phyloP scores from a whole-genome alignment of 176 grass and related monocot species.

The Ensete ventricosum region DNA sequence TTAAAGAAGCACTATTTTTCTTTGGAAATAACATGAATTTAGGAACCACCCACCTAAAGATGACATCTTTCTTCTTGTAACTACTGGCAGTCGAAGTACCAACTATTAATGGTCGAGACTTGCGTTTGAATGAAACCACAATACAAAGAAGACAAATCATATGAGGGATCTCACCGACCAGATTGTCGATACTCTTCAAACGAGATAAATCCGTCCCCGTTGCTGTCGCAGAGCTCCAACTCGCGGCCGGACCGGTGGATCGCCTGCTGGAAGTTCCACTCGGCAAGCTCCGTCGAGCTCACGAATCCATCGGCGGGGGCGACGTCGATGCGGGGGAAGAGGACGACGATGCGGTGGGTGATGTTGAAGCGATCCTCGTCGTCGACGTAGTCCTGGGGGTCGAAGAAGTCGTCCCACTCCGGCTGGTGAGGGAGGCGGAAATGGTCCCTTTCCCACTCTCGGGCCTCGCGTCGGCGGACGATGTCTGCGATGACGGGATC shows the following conservation, averaged over 20 bases:
- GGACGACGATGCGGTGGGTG: conserved; percentile 42
- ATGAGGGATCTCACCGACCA: conserved; percentile 1
- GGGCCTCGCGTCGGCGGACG: conserved; percentile 64
- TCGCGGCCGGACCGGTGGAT: conserved; percentile 55
- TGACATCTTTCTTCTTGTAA: neutral
- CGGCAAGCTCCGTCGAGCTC: conserved; percentile 50
- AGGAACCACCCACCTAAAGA: neutral
- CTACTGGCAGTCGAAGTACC: neutral
- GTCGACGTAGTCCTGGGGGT: conserved; percentile 57
- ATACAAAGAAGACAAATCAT: neutral
- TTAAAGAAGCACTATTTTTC: too few relatives aligned
- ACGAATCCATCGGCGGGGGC: conserved; percentile 52
- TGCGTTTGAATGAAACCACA: neutral
- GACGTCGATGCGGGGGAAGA: conserved; percentile 69
- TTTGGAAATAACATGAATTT: neutral
- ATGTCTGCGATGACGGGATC: conserved; percentile 65
- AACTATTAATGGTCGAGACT: neutral
- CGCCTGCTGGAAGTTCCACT: conserved; percentile 59
- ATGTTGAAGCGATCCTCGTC: conserved; percentile 71
- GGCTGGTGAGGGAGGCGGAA: conserved; percentile 49
- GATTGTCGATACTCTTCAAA: conserved; percentile 27
- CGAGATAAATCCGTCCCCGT: conserved; percentile 54
- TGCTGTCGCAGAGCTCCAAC: conserved; percentile 76
- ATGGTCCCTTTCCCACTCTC: conserved; percentile 72
- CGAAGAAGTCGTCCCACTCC: conserved; percentile 77